Percentiles rank a stretch among this genome's conserved stretches.
These are phyloP conservation scores for Ustilago hordei DNA, from an alignment of 1,284 basidiomycete species.

Conservation along the genomic window DNA sequence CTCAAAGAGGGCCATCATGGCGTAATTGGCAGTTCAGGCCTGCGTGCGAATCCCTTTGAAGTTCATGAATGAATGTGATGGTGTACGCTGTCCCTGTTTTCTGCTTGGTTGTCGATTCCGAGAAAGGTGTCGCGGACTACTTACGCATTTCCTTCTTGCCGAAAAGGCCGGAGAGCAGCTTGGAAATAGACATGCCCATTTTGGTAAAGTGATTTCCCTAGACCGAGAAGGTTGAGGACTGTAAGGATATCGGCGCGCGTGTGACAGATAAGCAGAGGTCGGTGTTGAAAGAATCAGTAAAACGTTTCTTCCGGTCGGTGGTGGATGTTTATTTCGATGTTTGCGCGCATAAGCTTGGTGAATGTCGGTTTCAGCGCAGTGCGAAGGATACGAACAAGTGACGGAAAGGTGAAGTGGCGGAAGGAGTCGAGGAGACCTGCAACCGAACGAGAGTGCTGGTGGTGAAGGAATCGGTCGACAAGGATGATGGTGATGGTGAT, in stretches of 20 bases:
- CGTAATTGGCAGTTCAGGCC: too few species aligned
- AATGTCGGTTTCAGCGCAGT: neutral
- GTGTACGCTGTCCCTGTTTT: neutral
- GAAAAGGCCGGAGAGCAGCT: constrained; percentile 69
- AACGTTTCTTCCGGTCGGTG: constrained; percentile 2
- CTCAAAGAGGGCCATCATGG: too few species aligned
- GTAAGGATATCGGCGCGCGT: neutral
- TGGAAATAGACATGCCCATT: constrained; percentile 69
- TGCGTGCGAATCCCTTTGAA: too few species aligned
- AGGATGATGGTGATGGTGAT: constrained; percentile 23
- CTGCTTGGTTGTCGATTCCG: constrained; percentile 2
- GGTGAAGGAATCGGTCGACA: constrained; percentile 14
- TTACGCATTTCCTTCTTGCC: constrained; percentile 70
- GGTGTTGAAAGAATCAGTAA: constrained; percentile 25
- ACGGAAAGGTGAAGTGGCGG: neutral
- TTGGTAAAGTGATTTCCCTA: constrained; percentile 37
- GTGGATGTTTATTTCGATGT: neutral
- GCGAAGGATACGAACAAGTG: constrained; percentile 30
- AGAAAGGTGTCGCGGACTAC: constrained; percentile 20
- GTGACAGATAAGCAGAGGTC: neutral
- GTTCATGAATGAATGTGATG: neutral
- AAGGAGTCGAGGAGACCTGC: constrained; percentile 7
- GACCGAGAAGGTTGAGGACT: constrained; percentile 43
- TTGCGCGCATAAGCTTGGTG: neutral
- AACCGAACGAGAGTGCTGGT: neutral